Evolutionary conservation across 2,329 filamentous ascomycete species (phyloP).

Genomic region (Phyllosticta citrichinensis): DNA sequence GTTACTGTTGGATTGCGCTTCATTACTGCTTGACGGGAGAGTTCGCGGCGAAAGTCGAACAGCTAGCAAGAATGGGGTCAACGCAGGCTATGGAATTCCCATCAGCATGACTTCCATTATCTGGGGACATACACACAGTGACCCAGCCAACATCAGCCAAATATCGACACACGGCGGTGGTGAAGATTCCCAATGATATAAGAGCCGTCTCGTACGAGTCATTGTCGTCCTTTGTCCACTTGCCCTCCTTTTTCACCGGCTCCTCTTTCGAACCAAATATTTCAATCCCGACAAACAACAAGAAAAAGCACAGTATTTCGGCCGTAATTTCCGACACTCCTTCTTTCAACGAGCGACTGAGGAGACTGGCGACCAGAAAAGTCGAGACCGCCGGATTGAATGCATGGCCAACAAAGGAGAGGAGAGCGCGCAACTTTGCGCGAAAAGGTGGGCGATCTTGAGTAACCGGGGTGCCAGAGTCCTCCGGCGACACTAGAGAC

Average conservation of each 20-base stretch:
- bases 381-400: neutral
- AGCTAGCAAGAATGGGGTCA: neutral
- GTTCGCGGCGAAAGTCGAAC: neutral
- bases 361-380: neutral
- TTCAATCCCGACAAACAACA: neutral
- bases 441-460: neutral
- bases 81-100: neutral
- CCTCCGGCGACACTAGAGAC: neutral
- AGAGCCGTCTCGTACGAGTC: neutral
- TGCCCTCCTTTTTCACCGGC: neutral
- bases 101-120: neutral
- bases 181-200: neutral
- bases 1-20: neutral
- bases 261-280: neutral
- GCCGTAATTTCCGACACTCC: neutral
- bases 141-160: neutral
- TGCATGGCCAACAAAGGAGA: neutral
- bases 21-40: neutral
- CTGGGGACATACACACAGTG: neutral
- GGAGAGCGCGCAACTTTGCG: neutral
- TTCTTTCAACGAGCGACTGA: neutral
- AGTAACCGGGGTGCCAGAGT: neutral
- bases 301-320: neutral
- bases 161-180: neutral
- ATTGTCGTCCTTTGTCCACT: neutral